Conservation (phyloP, 495 filamentous ascomycete genomes). For the Apodospora peruviana region DNA sequence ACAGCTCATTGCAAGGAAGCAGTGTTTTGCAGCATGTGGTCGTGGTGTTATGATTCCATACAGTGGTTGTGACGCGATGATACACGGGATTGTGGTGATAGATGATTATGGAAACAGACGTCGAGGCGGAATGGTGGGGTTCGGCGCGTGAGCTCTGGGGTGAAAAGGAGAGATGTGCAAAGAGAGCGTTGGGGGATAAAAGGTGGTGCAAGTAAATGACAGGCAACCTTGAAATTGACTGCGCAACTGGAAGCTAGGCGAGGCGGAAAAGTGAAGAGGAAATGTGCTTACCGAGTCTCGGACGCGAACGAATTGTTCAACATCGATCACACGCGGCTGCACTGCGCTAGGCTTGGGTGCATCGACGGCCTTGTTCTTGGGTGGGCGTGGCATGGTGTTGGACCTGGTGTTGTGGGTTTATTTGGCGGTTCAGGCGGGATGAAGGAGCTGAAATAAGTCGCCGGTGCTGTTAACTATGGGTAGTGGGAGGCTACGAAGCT, state of each 20-base stretch:
- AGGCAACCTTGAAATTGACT: too few relatives aligned
- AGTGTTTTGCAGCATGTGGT: too few relatives aligned
- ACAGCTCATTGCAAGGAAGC: too few relatives aligned
- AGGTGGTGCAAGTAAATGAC: too few relatives aligned
- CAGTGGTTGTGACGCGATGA: not conserved
- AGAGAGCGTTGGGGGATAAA: too few relatives aligned
- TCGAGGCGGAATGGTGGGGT: too few relatives aligned
- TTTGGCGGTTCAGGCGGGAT: constrained; percentile 11
- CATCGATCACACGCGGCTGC: constrained; percentile 31
- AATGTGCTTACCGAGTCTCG: constrained; percentile 44
- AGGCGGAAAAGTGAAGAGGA: constrained; percentile 8
- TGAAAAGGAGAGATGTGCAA: too few relatives aligned
- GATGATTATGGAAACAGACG: not conserved
- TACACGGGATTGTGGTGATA: too few relatives aligned
- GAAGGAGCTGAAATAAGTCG: not conserved
- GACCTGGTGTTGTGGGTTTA: constrained; percentile 10
- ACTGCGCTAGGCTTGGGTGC: constrained; percentile 33
- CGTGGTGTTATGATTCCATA: not conserved
- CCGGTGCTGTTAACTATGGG: not conserved
- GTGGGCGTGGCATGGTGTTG: constrained; percentile 30
- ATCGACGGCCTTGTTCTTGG: constrained; percentile 32
- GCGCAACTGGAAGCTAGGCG: too few relatives aligned
- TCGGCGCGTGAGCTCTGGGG: too few relatives aligned
- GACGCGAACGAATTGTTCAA: constrained; percentile 44
- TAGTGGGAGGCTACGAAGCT: not conserved